Percentiles rank a stretch among this genome's conserved stretches.
phyloP scores from a whole-genome alignment of 192 early-diverging fungal species.

The Spinellus fusiger region DNA sequence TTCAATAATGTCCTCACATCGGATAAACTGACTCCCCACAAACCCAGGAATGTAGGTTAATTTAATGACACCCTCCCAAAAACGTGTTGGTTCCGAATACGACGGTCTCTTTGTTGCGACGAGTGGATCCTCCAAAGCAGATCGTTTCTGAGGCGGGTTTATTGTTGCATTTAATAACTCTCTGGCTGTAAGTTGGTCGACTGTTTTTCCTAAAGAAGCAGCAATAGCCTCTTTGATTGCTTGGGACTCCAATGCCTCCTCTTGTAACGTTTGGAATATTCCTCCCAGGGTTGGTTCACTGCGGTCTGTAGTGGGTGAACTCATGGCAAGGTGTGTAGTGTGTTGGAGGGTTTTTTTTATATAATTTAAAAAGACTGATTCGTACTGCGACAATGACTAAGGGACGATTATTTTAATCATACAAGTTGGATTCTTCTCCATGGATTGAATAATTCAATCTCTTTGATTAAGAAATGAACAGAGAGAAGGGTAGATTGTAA shows the following conservation, averaged over 20 bases:
- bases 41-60: slow-evolving; percentile 26
- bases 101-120: background rate
- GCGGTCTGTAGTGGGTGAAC: no score
- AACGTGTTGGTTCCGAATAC: background rate
- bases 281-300: no score
- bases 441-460: no score
- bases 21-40: slow-evolving; percentile 22
- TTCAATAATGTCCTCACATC: slow-evolving; percentile 36
- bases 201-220: slow-evolving; percentile 25
- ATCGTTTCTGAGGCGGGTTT: background rate
- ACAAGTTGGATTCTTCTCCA: no score
- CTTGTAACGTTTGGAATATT: no score
- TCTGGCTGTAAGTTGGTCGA: slow-evolving; percentile 23
- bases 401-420: no score
- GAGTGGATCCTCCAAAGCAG: background rate
- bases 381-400: no score
- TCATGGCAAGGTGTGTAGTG: no score
- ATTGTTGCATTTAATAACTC: slow-evolving; percentile 9
- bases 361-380: no score
- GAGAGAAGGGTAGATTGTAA: no score
- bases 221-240: slow-evolving; percentile 27
- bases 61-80: slow-evolving; percentile 24
- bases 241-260: slow-evolving; percentile 16
- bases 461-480: no score
- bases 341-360: no score